Conservation (phyloP, 2,329 filamentous ascomycete species). For the Aspergillus costaricaensis region DNA sequence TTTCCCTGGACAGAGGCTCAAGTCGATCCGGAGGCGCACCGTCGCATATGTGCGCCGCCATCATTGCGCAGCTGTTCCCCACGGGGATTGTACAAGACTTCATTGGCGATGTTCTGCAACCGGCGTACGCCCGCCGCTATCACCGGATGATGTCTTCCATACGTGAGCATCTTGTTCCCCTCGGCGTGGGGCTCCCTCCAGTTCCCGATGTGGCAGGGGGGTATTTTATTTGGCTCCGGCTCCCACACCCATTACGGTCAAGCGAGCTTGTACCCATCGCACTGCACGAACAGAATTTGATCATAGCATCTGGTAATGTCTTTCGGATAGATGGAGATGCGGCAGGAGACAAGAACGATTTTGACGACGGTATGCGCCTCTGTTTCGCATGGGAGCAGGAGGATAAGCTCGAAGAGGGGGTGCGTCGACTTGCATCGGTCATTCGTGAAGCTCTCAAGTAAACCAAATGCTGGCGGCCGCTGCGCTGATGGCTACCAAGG, state of each 20-base stretch:
- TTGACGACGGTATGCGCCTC: constrained; percentile 63
- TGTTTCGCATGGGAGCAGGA: constrained; percentile 75
- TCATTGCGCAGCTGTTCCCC: constrained; percentile 57
- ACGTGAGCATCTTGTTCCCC: constrained; percentile 59
- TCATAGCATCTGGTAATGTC: constrained; percentile 67
- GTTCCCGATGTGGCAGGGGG: constrained; percentile 64
- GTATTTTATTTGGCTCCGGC: constrained; percentile 79
- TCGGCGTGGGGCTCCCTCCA: constrained; percentile 55
- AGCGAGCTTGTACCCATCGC: constrained; percentile 60
- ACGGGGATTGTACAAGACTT: constrained; percentile 55
- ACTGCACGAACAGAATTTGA: constrained; percentile 63
- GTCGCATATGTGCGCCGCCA: constrained; percentile 60
- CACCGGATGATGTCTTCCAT: constrained; percentile 61
- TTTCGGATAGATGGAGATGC: constrained; percentile 67
- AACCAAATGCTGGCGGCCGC: not conserved
- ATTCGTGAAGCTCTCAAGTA: constrained; percentile 10
- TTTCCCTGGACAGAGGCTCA: constrained; percentile 50
- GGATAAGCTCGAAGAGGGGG: constrained; percentile 65
- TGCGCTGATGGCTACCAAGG: not conserved
- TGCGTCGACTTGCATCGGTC: constrained; percentile 60
- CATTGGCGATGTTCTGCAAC: constrained; percentile 56
- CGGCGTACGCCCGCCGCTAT: constrained; percentile 58
- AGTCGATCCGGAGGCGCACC: constrained; percentile 62
- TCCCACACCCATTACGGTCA: constrained; percentile 59
- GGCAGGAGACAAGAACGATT: constrained; percentile 53